Conservation (phyloP, 352 stramenopile species). For the Pelagophyceae sp. region DNA sequence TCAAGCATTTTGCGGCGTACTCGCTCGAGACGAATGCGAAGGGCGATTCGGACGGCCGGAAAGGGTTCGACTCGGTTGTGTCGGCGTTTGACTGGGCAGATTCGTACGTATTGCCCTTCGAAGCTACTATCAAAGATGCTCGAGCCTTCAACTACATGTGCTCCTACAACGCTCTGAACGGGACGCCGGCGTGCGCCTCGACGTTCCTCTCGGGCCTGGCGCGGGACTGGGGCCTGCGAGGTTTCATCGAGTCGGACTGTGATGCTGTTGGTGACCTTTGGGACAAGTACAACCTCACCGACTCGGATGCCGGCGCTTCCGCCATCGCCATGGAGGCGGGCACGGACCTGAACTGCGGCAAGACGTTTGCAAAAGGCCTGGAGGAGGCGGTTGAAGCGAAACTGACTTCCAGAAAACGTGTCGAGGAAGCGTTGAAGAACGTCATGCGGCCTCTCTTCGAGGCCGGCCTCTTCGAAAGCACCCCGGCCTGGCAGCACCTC, state of each 20-base stretch:
- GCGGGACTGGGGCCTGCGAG: conserved; percentile 22
- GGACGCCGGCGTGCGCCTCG: conserved; percentile 25
- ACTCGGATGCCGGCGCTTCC: not conserved
- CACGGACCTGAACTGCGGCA: conserved; percentile 27
- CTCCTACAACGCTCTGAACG: conserved; percentile 33
- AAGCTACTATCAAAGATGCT: not conserved
- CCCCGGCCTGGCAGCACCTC: not conserved
- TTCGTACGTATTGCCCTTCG: conserved; percentile 6
- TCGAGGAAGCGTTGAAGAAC: not conserved
- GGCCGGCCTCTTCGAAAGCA: conserved; percentile 26
- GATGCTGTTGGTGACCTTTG: conserved; percentile 25
- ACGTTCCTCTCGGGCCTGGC: not conserved
- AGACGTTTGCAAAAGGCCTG: not conserved
- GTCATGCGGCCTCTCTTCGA: conserved; percentile 12
- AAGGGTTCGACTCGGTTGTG: not conserved
- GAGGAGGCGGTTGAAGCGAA: not conserved
- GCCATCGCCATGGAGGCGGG: conserved; percentile 21
- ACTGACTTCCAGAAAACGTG: not conserved
- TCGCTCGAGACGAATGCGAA: not conserved
- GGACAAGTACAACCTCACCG: not conserved
- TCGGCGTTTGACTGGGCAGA: conserved; percentile 2
- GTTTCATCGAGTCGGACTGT: conserved; percentile 26
- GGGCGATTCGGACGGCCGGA: not conserved
- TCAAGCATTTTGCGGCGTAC: conserved; percentile 15
- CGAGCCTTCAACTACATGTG: conserved; percentile 23